phyloP scores from a whole-genome alignment of 2,329 filamentous ascomycete genomes.

The Ambrosiella xylebori region DNA sequence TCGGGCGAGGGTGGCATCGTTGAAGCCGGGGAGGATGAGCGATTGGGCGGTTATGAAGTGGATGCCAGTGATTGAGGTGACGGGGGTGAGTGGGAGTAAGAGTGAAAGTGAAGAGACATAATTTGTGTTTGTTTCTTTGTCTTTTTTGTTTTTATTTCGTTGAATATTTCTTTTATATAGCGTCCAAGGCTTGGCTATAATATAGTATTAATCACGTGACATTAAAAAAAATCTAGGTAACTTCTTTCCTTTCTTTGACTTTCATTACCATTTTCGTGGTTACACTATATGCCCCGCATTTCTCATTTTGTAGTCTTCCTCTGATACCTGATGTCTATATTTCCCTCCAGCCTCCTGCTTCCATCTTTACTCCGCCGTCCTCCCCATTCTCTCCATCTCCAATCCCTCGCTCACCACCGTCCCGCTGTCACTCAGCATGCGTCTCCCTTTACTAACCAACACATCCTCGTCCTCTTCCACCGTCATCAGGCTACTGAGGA shows the following conservation, averaged over 20 bases:
- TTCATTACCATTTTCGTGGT: too few species aligned
- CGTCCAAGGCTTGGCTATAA: background rate
- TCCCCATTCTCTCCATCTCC: background rate
- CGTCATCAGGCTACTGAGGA: background rate
- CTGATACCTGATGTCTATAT: background rate
- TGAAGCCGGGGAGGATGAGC: conserved; percentile 13
- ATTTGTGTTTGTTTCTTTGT: background rate
- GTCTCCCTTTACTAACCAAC: conserved; percentile 1
- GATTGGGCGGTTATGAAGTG: conserved; percentile 16
- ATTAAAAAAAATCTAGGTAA: background rate
- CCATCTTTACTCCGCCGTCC: background rate
- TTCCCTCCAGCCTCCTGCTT: background rate
- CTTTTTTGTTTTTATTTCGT: background rate
- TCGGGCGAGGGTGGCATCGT: conserved; percentile 16
- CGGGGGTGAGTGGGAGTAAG: background rate
- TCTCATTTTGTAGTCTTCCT: background rate
- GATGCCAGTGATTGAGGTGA: conserved; percentile 14
- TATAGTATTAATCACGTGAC: background rate
- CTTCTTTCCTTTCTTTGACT: background rate
- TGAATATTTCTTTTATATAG: background rate
- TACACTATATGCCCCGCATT: conserved; percentile 8
- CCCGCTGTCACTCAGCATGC: background rate
- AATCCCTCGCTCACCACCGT: conserved; percentile 3
- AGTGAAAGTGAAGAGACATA: background rate
- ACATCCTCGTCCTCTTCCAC: conserved; percentile 4